Evolutionary conservation across 352 stramenopile genomes (phyloP).

Genomic region (Phytophthora chlamydospora): DNA sequence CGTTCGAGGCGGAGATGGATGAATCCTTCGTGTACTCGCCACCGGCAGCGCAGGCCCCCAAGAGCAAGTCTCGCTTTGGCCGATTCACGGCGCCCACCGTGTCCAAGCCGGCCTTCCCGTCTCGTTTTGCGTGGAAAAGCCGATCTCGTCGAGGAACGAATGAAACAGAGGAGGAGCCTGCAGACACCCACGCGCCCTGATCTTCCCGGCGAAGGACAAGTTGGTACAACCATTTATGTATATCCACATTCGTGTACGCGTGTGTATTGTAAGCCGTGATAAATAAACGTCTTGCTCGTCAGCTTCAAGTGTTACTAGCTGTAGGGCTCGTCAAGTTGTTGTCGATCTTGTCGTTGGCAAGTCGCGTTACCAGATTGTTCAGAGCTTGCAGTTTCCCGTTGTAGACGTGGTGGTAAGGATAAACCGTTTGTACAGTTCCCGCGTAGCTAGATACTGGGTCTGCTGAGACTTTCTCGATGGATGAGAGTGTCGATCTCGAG

Average conservation of each 20-base stretch:
- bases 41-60: constrained; percentile 35
- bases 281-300: constrained; percentile 27
- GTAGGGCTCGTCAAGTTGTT: constrained; percentile 11
- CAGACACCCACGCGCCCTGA: constrained; percentile 28
- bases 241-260: not conserved
- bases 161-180: constrained; percentile 16
- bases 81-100: constrained; percentile 44
- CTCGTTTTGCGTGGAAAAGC: constrained; percentile 63
- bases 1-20: constrained; percentile 43
- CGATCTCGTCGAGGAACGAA: constrained; percentile 27
- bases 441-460: constrained; percentile 7
- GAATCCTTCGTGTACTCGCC: constrained; percentile 43
- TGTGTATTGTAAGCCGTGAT: constrained; percentile 24
- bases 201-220: constrained; percentile 4
- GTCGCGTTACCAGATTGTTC: constrained; percentile 25
- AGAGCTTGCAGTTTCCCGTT: constrained; percentile 36
- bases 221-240: constrained; percentile 33
- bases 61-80: constrained; percentile 54
- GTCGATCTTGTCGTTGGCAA: constrained; percentile 27
- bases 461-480: constrained; percentile 1
- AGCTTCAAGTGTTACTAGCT: constrained; percentile 6
- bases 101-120: constrained; percentile 45
- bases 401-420: constrained; percentile 37
- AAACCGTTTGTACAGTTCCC: constrained; percentile 9
- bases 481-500: constrained; percentile 15